phyloP scores from a whole-genome alignment of 2,329 filamentous ascomycete species.

The Coccinonectria pachysandricola region DNA sequence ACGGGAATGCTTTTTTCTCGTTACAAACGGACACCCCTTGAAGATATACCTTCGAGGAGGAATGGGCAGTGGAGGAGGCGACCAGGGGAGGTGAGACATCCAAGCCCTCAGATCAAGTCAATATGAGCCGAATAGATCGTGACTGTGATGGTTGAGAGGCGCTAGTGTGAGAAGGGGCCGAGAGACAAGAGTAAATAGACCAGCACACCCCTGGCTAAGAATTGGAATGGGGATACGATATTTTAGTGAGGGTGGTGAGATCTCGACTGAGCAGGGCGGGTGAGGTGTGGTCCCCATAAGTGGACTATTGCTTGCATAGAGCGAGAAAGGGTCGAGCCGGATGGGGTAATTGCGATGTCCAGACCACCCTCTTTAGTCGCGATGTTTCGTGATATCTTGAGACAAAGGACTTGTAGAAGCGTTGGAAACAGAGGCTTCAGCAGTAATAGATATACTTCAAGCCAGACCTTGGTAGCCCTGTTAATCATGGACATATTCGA shows the following conservation, averaged over 20 bases:
- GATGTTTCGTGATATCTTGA: too few species aligned
- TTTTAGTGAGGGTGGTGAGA: constrained; percentile 6
- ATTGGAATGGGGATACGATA: constrained; percentile 22
- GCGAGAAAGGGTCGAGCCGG: too few species aligned
- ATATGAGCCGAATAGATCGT: constrained; percentile 22
- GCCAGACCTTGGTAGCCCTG: too few species aligned
- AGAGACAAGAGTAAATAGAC: constrained; percentile 25
- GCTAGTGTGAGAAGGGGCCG: constrained; percentile 21
- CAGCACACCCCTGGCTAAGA: constrained; percentile 17
- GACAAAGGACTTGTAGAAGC: too few species aligned
- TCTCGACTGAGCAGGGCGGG: constrained; percentile 21
- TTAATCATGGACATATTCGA: too few species aligned
- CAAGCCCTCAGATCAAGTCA: constrained; percentile 26
- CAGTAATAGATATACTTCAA: too few species aligned
- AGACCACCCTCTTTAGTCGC: too few species aligned
- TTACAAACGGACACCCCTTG: constrained; percentile 25
- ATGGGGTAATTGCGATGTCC: too few species aligned
- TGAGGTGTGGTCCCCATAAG: constrained; percentile 17
- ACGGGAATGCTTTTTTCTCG: constrained; percentile 25
- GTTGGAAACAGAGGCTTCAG: too few species aligned
- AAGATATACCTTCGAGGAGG: constrained; percentile 32
- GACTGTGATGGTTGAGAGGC: constrained; percentile 20
- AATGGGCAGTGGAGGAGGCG: constrained; percentile 26
- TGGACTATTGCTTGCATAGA: constrained; percentile 18
- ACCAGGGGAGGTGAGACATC: constrained; percentile 25